phyloP scores from a whole-genome alignment of 495 filamentous ascomycete genomes.

The Choiromyces venosus region DNA sequence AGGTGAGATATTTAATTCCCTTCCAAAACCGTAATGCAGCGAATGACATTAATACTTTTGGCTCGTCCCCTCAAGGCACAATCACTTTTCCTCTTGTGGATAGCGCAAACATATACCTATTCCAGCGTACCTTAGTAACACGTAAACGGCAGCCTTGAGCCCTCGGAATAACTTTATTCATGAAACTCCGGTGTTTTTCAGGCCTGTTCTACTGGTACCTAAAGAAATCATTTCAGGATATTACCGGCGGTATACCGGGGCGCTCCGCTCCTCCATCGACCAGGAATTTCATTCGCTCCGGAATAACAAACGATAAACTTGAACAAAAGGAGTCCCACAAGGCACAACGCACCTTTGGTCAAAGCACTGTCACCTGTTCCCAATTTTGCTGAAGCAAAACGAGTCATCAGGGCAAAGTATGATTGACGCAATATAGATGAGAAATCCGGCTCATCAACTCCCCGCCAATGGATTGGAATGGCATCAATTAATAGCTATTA shows the following conservation, averaged over 20 bases:
- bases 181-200: not conserved
- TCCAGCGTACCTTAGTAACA: not conserved
- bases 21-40: not conserved
- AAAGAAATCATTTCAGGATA: not conserved
- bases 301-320: not conserved
- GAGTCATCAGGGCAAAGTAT: not conserved
- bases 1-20: constrained; percentile 2
- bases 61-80: not conserved
- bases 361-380: not conserved
- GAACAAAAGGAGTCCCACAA: not conserved
- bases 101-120: not conserved
- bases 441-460: not conserved
- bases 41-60: not conserved
- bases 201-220: not conserved
- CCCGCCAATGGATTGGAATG: not conserved
- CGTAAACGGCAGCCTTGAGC: not conserved
- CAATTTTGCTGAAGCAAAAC: not conserved
- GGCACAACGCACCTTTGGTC: constrained; percentile 1
- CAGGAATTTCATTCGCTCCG: not conserved
- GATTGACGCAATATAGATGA: not conserved
- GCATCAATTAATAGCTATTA: not conserved
- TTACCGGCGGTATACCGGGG: not conserved
- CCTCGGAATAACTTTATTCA: not conserved
- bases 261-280: not conserved
- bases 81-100: not conserved